Evolutionary conservation across 2,329 filamentous ascomycete species (phyloP).

Genomic region (Fusarium decemcellulare): DNA sequence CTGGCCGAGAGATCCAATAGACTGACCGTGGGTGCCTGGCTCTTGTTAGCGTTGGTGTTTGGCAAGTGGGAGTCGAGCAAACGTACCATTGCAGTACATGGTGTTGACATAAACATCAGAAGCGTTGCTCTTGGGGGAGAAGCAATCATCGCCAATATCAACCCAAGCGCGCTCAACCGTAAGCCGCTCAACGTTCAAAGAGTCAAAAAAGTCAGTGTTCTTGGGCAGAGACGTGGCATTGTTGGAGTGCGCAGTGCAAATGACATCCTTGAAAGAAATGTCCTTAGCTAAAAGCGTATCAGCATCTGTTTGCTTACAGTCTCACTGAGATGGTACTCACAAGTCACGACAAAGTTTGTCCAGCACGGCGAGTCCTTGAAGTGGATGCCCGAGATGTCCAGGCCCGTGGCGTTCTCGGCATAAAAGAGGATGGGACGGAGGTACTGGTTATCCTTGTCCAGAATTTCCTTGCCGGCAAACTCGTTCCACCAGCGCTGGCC

Average conservation of each 20-base stretch:
- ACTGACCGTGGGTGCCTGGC: slow-evolving; percentile 38
- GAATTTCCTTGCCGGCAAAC: slow-evolving; percentile 42
- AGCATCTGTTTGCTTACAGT: neutral
- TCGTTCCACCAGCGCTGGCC: slow-evolving; percentile 47
- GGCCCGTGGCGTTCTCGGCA: slow-evolving; percentile 41
- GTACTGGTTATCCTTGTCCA: slow-evolving; percentile 38
- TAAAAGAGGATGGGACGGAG: slow-evolving; percentile 45
- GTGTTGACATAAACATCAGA: slow-evolving; percentile 40
- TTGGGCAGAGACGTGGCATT: slow-evolving; percentile 41
- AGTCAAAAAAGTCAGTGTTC: slow-evolving; percentile 46
- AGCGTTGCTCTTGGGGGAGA: slow-evolving; percentile 45
- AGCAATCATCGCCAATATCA: slow-evolving; percentile 44
- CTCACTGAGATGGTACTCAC: slow-evolving; percentile 1
- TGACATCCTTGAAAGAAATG: slow-evolving; percentile 40
- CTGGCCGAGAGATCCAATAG: slow-evolving; percentile 43
- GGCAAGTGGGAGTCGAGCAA: fast-evolving
- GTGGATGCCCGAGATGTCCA: slow-evolving; percentile 43
- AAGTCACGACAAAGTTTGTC: slow-evolving; percentile 45
- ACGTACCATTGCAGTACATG: slow-evolving; percentile 44
- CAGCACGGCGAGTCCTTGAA: slow-evolving; percentile 46
- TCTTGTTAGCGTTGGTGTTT: neutral
- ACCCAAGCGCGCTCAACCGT: slow-evolving; percentile 42
- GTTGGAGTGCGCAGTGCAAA: slow-evolving; percentile 43
- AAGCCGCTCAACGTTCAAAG: slow-evolving; percentile 39
- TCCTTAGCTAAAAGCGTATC: slow-evolving; percentile 27